A percentile compares a stretch with the other conserved stretches of the same genome.
These are phyloP conservation scores for Coniella lustricola DNA, from an alignment of 2,329 filamentous ascomycete genomes.

Conservation along the genomic window DNA sequence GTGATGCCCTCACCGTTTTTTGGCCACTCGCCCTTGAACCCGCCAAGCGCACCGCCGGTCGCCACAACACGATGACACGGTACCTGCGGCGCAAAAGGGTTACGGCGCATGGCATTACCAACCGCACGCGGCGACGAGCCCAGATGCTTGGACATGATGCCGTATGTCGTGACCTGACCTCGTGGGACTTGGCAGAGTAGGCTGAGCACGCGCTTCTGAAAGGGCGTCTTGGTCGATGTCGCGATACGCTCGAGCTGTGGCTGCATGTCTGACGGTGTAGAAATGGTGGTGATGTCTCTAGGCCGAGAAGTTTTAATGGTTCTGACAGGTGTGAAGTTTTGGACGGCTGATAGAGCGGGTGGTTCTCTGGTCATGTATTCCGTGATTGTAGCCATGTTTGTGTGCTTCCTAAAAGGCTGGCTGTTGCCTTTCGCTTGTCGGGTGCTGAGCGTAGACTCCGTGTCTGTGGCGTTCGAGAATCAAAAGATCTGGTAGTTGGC, in stretches of 20 bases:
- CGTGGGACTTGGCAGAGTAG: conserved; percentile 70
- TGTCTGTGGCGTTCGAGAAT: too few relatives aligned
- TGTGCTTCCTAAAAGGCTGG: too few relatives aligned
- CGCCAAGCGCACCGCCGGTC: conserved; percentile 62
- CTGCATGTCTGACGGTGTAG: conserved; percentile 24
- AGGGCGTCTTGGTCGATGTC: conserved; percentile 38
- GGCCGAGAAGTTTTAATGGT: neutral
- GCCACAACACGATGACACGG: conserved; percentile 79
- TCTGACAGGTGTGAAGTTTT: neutral
- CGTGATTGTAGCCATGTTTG: neutral
- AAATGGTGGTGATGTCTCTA: neutral
- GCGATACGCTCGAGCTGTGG: conserved; percentile 39
- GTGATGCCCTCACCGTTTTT: conserved; percentile 55
- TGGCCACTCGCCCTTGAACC: conserved; percentile 63
- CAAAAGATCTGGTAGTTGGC: too few relatives aligned
- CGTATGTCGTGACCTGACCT: conserved; percentile 73
- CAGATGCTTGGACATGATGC: conserved; percentile 59
- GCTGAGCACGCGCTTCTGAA: conserved; percentile 60
- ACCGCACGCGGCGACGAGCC: conserved; percentile 68
- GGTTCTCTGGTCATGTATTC: too few relatives aligned
- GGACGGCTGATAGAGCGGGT: too few relatives aligned
- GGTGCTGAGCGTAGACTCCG: too few relatives aligned
- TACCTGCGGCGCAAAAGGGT: conserved; percentile 76
- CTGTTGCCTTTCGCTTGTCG: too few relatives aligned
- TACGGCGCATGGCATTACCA: conserved; percentile 67